Evolutionary conservation across 305 asterid species (phyloP), one percentile per base, ranked within the genome.

Genomic region (Rubia balearica): DNA sequence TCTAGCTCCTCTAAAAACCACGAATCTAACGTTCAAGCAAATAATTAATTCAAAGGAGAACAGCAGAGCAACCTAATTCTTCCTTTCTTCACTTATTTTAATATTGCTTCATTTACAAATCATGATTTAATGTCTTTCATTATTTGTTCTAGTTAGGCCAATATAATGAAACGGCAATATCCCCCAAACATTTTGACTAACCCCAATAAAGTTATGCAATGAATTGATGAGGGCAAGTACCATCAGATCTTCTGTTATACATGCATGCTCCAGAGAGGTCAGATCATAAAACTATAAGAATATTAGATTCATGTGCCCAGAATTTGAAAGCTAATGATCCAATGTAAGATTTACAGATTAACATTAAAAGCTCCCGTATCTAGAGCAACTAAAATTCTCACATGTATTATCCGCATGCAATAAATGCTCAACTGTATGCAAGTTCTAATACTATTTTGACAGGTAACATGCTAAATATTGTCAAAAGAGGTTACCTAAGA

Each of bases 401-500:
- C 9, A 36, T 43, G 19, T 49, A 62, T 19, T 12, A 40, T 12
- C 21, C 22, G 13, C 8, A 10, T 38, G 7, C 61, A 16, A 11
- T 8, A 61, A 61, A 57, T 49, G 71, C 45, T 43, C 40, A 61
- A 61, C 12, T 9, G 36, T 11, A 43, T 16, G 68, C 14, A 71
- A 61, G 12, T 61, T 48, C n/a, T 0, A 7, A 43, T 36, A 61
- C 68, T 12, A 45, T 8, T 6, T 71, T 51, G 59, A 30, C 70
- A 64, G 24, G 8, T 40, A 46, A 49, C 21, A 67, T 46, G 43
- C 4, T 45, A 41, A 49, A 36, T 45, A 69, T 3, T 0, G 11
- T 36, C 22, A 77, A 61, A 36, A 36, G 53, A 64, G 17, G 73
- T 74, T 66, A 92, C 98, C 96, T 84, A 92, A 79, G 81, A 92